Evolutionary conservation across 371 early-diverging fungal genomes (phyloP), one percentile per base, ranked within the genome.

Genomic region (Rhizopus delemar): DNA sequence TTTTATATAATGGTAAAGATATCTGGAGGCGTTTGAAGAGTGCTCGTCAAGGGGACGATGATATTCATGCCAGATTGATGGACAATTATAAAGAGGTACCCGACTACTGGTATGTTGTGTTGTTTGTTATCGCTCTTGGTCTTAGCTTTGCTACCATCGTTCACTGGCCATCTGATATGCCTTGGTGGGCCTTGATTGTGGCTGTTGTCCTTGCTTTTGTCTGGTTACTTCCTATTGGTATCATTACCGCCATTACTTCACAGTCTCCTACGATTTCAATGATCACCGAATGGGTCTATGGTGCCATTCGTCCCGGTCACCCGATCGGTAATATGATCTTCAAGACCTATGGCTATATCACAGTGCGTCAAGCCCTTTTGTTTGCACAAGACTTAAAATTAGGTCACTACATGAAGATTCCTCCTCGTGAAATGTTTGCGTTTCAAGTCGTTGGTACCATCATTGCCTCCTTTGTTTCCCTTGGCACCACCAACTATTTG

Each of bases 181-280:
- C 81, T 15, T 88, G 87, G 87, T 89, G 86, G 82, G 75, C 78
- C 36, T 58, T 87, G 43, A 63, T 88, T 34, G 65, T 91, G 12
- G 87, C 87, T 32, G 70, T 87, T 0, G 60, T 72, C n/a, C 69
- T 91, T 9, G 85, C 88, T 28, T 67, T 83, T 54, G 68, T 86
- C 53, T 81, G 90, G 63, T 66, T 90, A 2, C 58, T 93, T 2
- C 91, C 93, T 0, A 78, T 91, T 56, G 90, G 86, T 46, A 83
- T 88, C 43, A 59, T 74, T 16, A 74, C 74, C 12, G 74, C 74
- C 29, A 74, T 74, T 43, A 74, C 74, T n/a, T 74, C 74, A 15
- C 74, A 74, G 53, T 57, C 71, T 1, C 74, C 74, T 33, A 71
- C 71, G 1, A 74, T 74, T 28, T 74, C 74, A 13, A 74, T 74